Evolutionary conservation across 495 filamentous ascomycete species (phyloP).

Genomic region (Xylaria bambusicola): DNA sequence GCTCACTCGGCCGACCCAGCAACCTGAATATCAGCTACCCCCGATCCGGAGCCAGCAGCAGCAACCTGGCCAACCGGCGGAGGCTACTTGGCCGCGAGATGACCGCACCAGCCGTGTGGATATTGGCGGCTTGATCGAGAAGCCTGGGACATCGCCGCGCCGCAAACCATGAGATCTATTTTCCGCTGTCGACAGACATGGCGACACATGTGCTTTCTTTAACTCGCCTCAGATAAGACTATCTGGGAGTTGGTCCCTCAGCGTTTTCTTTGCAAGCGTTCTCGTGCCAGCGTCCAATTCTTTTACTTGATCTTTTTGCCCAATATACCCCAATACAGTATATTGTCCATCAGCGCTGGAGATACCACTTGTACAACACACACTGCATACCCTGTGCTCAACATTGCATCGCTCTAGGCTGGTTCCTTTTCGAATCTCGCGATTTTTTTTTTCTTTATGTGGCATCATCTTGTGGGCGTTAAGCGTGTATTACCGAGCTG

Average conservation of each 20-base stretch:
- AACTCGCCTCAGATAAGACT: conserved; percentile 14
- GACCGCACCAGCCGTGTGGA: conserved; percentile 52
- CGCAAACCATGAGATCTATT: conserved; percentile 8
- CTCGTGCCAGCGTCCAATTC: conserved; percentile 25
- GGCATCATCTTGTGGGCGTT: conserved; percentile 18
- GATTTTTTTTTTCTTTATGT: conserved; percentile 12
- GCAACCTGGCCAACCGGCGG: conserved; percentile 33
- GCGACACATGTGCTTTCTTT: conserved; percentile 11
- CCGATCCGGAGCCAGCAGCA: conserved; percentile 53
- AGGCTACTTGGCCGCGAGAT: conserved; percentile 41
- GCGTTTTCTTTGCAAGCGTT: conserved; percentile 27
- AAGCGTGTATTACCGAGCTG: conserved; percentile 18
- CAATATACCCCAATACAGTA: conserved; percentile 24
- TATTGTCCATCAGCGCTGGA: conserved; percentile 31
- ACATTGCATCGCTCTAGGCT: conserved; percentile 19
- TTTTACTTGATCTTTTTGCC: conserved; percentile 26
- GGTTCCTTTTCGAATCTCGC: conserved; percentile 4
- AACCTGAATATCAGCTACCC: conserved; percentile 52
- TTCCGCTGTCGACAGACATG: not conserved
- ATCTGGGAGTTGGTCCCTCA: not conserved
- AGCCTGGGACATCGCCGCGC: conserved; percentile 34
- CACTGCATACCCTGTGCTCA: conserved; percentile 31
- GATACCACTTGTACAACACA: conserved; percentile 43
- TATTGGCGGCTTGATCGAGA: conserved; percentile 57
- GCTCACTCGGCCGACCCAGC: conserved; percentile 35